Percentiles rank a stretch among this genome's conserved stretches.
Evolutionary conservation across 1,139 yeast genomes (phyloP).

Genomic region (Nakaseomyces delphensis): DNA sequence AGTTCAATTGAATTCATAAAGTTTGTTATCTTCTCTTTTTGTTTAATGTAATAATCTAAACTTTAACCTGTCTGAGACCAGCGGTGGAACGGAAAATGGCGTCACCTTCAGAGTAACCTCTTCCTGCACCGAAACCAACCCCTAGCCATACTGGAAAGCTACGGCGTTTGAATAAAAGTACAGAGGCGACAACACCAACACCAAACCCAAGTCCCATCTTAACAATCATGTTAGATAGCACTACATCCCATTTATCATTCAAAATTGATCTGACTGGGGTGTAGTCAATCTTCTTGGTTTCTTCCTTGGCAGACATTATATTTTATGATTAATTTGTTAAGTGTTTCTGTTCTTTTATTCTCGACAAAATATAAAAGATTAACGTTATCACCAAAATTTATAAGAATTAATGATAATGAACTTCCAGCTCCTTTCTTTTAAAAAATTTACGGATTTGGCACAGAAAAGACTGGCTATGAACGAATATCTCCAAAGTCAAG

Average conservation of each 20-base stretch:
- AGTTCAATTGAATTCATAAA: too few relatives aligned
- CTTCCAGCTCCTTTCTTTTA: too few relatives aligned
- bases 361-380: not conserved
- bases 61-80: constrained; percentile 60
- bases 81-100: constrained; percentile 82
- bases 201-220: constrained; percentile 98
- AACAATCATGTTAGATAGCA: constrained; percentile 84
- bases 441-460: too few relatives aligned
- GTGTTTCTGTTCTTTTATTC: not conserved
- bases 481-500: too few relatives aligned
- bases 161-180: constrained; percentile 82
- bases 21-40: not conserved
- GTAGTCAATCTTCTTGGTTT: constrained; percentile 5
- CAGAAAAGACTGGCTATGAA: too few relatives aligned
- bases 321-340: not conserved
- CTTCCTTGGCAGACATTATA: constrained; percentile 1
- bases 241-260: constrained; percentile 92
- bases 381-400: too few relatives aligned
- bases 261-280: constrained; percentile 6
- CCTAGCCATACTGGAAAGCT: constrained; percentile 97
- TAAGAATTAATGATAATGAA: too few relatives aligned
- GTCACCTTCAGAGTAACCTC: constrained; percentile 97
- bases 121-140: constrained; percentile 90
- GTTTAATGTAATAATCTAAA: not conserved
- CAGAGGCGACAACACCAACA: constrained; percentile 92